Base-by-base conservation (phyloP, 2,329 filamentous ascomycete species). In the Plectosphaerella sp. region DNA sequence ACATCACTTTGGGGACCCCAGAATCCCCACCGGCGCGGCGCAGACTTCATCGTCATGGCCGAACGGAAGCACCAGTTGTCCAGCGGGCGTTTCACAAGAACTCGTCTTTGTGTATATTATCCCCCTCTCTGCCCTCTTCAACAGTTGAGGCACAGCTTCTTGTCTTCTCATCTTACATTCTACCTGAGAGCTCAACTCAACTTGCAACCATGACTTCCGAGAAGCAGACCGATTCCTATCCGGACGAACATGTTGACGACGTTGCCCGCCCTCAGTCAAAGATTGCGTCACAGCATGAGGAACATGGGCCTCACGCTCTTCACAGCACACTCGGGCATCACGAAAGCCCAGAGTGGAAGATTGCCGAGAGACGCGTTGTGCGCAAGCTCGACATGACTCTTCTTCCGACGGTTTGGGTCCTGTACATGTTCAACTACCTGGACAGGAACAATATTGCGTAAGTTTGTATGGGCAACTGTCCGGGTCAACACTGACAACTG, bases 351-450 rank as follows among this genome's bases (percentile, higher is more conserved):
- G 35, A 48, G 16, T 48, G 46, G 46, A 48, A 35, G 16, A 33
- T n/a, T 16, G 28, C 20, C 15, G 46, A 48, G 33, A 36, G 20
- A n/a, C 15, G 22, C 10, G 36, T 64, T 5, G 62, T 64, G 5
- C 51, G 53, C 28, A 60, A 60, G 36, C 57, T 64, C 8, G 61
- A 64, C 41, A 49, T 59, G 51, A 64, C 61, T 3, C 48, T 64
- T 9, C 48, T 64, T 49, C 61, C 61, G 1, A 56, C 58, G 16
- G 51, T 62, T 4, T 62, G 57, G 59, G 22, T 62, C 2, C 47
- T 63, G 0, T 63, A 62, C 35, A 35, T 63, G 6, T 61, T 61
- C 48, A 63, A 61, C 51, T 62, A 62, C 16, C 48, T 63, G 1
- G 59, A 62, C 39, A 48, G 59, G n/a, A 57, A 58, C 43, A 57